Evolutionary conservation across 2,329 filamentous ascomycete species (phyloP), one percentile per base, ranked within the genome.

Genomic region (Fusarium guadeloupense): DNA sequence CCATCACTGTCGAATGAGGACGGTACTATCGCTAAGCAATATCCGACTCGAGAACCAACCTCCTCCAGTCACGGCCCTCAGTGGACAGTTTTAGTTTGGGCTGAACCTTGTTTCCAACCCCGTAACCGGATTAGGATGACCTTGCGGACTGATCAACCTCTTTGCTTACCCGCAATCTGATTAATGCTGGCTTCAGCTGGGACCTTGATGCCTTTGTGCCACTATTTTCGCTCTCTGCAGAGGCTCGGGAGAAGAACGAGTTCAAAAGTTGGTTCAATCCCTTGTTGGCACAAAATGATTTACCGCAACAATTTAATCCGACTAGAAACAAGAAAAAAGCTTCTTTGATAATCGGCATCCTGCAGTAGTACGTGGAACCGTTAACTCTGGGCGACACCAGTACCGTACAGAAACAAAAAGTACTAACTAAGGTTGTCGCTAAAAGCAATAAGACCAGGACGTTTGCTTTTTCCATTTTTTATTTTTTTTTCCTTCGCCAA

Each of bases 61-160:
- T 45, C 42, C 23, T 23, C 38, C 34, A 43, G 38, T 12, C 38
- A 45, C 17, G 40, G 41, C 34, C 49, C 31, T 30, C 39, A 54
- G 30, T 56, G 49, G 46, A 43, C 52, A 60, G 45, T 45, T 53
- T 48, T 61, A 19, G 42, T 55, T 53, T 53, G 49, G 55, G 26
- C 61, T 64, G 61, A 64, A 64, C 61, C 55, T 64, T 64, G 61
- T 61, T 62, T 46, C 25, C 31, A 31, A 46, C 35, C 40, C 41
- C 40, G 41, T 64, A 62, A 39, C 61, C 46, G 57, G 21, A 64
- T 64, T 58, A 35, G 60, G 61, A 30, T 31, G 47, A 42, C 38
- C 53, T 53, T 57, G 45, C 43, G 50, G 56, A 51, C 31, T 50
- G 57, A 54, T 56, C 42, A 50, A 55, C 35, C 35, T 38, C 40